Conservation (phyloP, 2,329 filamentous ascomycete genomes). For the Colletotrichum liaoningense region DNA sequence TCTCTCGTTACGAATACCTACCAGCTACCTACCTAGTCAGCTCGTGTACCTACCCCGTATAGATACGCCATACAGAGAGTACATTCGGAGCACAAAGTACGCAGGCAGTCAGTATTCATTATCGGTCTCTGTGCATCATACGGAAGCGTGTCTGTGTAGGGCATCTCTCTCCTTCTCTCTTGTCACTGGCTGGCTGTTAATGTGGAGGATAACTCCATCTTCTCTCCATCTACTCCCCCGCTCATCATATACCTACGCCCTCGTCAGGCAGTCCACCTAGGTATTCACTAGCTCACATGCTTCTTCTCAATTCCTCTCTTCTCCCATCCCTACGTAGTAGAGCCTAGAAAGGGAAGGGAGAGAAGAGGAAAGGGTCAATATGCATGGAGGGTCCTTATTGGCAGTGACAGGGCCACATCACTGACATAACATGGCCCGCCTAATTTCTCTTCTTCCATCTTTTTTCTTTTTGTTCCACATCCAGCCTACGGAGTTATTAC, state of each 20-base stretch:
- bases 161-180: not conserved
- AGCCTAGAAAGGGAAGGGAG: not conserved
- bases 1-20: too few species aligned
- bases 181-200: not conserved
- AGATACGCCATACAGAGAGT: too few species aligned
- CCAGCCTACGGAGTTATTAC: not conserved
- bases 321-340: not conserved
- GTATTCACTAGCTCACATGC: not conserved
- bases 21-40: too few species aligned
- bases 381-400: slow-evolving; percentile 3
- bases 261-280: not conserved
- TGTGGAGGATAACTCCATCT: too few species aligned
- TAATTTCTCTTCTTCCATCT: not conserved
- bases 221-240: too few species aligned
- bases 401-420: not conserved
- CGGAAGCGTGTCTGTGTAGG: too few species aligned
- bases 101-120: too few species aligned
- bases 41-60: too few species aligned
- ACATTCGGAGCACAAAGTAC: too few species aligned
- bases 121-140: too few species aligned
- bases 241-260: not conserved
- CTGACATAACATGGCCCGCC: not conserved
- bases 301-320: not conserved
- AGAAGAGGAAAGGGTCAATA: not conserved
- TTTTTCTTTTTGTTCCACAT: not conserved